These are phyloP conservation scores for Platanthera guangdongensis DNA, from an alignment of 106 monocot genomes.

Conservation along the genomic window DNA sequence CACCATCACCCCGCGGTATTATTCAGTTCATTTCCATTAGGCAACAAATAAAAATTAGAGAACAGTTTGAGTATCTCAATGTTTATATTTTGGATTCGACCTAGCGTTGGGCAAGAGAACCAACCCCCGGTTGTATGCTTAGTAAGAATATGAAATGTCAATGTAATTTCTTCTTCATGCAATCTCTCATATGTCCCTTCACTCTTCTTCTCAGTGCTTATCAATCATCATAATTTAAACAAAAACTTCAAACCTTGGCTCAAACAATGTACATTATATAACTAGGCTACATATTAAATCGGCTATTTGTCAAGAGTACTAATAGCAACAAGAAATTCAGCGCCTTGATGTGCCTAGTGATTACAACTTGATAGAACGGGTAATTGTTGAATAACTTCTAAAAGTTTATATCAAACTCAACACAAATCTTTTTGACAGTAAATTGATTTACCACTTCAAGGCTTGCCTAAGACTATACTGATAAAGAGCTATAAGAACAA, in stretches of 20 bases:
- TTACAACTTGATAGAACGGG: not conserved
- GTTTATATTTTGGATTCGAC: too few relatives aligned
- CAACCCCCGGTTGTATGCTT: too few relatives aligned
- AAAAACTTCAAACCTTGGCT: not conserved
- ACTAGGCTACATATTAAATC: not conserved
- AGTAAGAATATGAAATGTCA: too few relatives aligned
- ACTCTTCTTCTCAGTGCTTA: too few relatives aligned
- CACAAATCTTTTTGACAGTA: not conserved
- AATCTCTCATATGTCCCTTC: too few relatives aligned
- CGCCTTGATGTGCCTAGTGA: not conserved
- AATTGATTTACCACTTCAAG: constrained; percentile 1
- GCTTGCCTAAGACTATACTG: not conserved
- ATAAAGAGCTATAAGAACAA: not conserved
- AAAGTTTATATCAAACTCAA: not conserved
- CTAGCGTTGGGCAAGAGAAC: too few relatives aligned
- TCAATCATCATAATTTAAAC: too few relatives aligned
- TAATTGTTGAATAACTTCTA: not conserved
- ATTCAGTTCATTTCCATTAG: too few relatives aligned
- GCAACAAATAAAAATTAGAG: too few relatives aligned
- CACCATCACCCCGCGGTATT: too few relatives aligned
- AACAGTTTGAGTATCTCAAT: too few relatives aligned
- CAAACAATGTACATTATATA: not conserved
- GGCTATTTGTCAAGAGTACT: not conserved
- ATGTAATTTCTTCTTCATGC: too few relatives aligned
- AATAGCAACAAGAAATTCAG: not conserved